Evolutionary conservation across 1,284 basidiomycete genomes (phyloP).

Genomic region (Papiliotrema laurentii): DNA sequence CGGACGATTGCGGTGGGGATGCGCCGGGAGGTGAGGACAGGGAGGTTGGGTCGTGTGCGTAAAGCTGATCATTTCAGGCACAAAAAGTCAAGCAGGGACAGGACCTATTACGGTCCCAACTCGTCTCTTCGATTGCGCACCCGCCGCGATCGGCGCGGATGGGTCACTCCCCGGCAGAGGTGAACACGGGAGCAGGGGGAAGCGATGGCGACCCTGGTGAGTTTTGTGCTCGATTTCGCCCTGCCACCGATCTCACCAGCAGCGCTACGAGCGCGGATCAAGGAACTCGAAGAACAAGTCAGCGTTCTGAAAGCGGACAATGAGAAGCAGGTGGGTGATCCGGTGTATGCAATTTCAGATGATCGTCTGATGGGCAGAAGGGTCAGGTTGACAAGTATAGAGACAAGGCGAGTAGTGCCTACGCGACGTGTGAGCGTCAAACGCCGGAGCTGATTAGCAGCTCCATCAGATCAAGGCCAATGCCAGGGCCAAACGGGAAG

Average conservation of each 20-base stretch:
- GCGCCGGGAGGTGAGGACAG: conserved; percentile 32
- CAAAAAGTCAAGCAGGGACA: conserved; percentile 29
- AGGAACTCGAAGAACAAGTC: conserved; percentile 74
- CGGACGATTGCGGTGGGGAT: conserved; percentile 37
- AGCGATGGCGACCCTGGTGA: background rate
- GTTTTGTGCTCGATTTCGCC: background rate
- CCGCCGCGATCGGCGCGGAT: background rate
- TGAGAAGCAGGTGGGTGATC: conserved; percentile 25
- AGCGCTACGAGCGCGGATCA: conserved; percentile 45
- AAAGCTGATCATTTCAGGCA: conserved; percentile 29
- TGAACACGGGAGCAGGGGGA: background rate
- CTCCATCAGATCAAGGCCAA: conserved; percentile 85
- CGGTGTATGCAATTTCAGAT: too few relatives aligned
- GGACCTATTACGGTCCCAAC: conserved; percentile 32
- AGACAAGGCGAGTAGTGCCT: conserved; percentile 43
- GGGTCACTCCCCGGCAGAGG: conserved; percentile 1
- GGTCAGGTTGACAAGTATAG: conserved; percentile 75
- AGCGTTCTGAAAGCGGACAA: conserved; percentile 24
- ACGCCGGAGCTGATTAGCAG: conserved; percentile 29
- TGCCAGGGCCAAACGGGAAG: conserved; percentile 77
- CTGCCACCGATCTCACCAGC: background rate
- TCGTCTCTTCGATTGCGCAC: conserved; percentile 20
- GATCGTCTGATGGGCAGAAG: conserved; percentile 54
- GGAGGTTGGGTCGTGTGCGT: background rate
- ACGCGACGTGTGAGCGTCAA: background rate